Evolutionary conservation across 2,329 filamentous ascomycete species (phyloP), one percentile per base, ranked within the genome.

Genomic region (Trichoderma guizhouense): DNA sequence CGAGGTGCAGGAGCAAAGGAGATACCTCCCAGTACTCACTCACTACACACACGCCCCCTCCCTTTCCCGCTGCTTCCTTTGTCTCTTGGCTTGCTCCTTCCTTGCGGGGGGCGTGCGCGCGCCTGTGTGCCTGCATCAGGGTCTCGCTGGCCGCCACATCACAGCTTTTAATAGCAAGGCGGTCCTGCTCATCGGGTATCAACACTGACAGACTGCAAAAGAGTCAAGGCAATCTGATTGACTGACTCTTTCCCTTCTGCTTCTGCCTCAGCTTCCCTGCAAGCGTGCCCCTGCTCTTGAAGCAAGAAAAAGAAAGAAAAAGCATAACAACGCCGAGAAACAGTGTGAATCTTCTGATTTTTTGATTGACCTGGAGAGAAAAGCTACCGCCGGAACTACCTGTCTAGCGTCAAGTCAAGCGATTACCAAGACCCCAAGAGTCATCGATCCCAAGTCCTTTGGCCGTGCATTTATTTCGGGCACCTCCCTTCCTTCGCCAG

Each of bases 101-200:
- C 69, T 57, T 67, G 64, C 64, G 63, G 62, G 69, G 71, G 53
- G 71, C 51, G 69, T 62, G 74, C 64, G 73, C 71, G 71, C 73
- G 30, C 34, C 51, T 70, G 71, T 70, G 71, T 74, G 74, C 73
- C 71, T 74, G 73, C 72, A 58, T 47, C 62, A 72, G 69, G 69
- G 65, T 72, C 71, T 72, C 66, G 55, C 65, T 71, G 73, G 51
- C 73, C 73, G 73, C 74, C 73, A 74, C 73, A 58, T 71, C 43
- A 67, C 61, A 51, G 66, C 66, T 67, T 60, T 70, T 68, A 60
- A 69, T 70, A 72, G 57, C 71, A 72, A 43, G 64, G 66, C 71
- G 43, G 26, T 67, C 57, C 57, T 60, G 69, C 64, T 72, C 74
- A 72, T 74, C 73, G 73, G 73, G 73, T 74, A 74, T 71, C 72